These are phyloP conservation scores for Chionographis japonica DNA, from an alignment of 106 monocot genomes.

Conservation along the genomic window DNA sequence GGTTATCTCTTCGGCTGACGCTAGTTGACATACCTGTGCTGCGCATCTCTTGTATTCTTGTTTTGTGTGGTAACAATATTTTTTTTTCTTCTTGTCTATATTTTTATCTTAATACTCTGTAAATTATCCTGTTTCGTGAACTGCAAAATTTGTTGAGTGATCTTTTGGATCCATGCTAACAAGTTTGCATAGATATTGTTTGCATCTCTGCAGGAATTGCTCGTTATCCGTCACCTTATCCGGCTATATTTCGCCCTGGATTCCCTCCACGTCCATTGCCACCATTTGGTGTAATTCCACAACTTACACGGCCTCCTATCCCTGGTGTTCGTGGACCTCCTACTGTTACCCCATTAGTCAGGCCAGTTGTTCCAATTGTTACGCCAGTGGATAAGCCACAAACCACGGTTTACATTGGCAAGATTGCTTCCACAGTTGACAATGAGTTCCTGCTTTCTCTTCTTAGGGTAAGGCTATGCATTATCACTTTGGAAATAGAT, in stretches of 20 bases:
- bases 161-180: constrained; percentile 33
- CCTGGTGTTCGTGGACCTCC: constrained; percentile 59
- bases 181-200: constrained; percentile 56
- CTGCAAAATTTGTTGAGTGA: constrained; percentile 3
- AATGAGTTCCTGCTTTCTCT: constrained; percentile 85
- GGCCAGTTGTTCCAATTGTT: constrained; percentile 65
- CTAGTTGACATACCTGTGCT: constrained; percentile 39
- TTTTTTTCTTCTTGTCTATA: constrained; percentile 10
- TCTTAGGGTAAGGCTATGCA: constrained; percentile 51
- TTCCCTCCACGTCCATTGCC: constrained; percentile 65
- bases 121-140: background rate
- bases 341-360: constrained; percentile 38
- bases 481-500: no score
- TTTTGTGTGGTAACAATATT: constrained; percentile 52
- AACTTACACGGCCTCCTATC: constrained; percentile 53
- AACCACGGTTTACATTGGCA: constrained; percentile 96
- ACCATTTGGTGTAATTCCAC: constrained; percentile 49
- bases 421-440: constrained; percentile 83
- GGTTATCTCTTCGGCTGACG: constrained; percentile 48
- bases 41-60: constrained; percentile 40
- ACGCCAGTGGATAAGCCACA: constrained; percentile 88
- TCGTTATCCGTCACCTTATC: constrained; percentile 72
- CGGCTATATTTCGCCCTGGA: constrained; percentile 53
- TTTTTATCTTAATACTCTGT: background rate
- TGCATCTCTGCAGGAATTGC: constrained; percentile 65